Base-by-base conservation (phyloP, 2,329 filamentous ascomycete genomes). In the Fusarium pseudograminearum region DNA sequence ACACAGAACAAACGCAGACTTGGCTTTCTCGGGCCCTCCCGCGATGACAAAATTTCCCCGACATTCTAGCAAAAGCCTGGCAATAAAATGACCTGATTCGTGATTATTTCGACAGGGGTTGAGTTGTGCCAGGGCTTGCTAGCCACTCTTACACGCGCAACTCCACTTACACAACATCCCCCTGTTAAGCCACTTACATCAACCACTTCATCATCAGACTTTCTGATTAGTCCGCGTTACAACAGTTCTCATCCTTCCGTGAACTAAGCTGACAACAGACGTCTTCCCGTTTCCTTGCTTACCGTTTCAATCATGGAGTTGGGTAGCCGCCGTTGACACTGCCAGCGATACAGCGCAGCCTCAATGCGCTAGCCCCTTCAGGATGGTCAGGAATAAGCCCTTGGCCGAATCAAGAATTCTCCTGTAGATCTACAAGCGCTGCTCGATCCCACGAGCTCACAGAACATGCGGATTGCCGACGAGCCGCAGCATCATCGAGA, bases 251-350 rank as follows among this genome's bases (percentile, higher is more conserved):
- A 16, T 42, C 22, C 14, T 42, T 11, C 40, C 1, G 4, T 8
- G 7, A 18, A 16, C 22, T 42, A 42, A 18, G 14, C 20, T 24
- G 4, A 42, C 14, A 42, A 3, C 36, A 40, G 36, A 40, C 7
- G n/a, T 7, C 14, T 22, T 9, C 1, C 36, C 6, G n/a, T 20
- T 0, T 38, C 4, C 5, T 10, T 38, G 0, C 36, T 11, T 20
- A 2, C 36, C 12, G 4, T 22, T 40, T 40, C 7, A 3, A 22
- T 42, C 15, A 26, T 16, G 8, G 5, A 26, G 24, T 42, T 42
- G 9, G 24, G 15, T 42, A 26, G 22, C 10, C 3, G 2, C 41
- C 16, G 24, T 42, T 3, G 9, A 26, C 16, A 42, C 41, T 5
- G 40, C 4, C 22, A 42, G 10, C 3, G 40, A 26, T 9, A 26